phyloP scores from a whole-genome alignment of 805 yeast genomes.

The Myxozyma geophila region DNA sequence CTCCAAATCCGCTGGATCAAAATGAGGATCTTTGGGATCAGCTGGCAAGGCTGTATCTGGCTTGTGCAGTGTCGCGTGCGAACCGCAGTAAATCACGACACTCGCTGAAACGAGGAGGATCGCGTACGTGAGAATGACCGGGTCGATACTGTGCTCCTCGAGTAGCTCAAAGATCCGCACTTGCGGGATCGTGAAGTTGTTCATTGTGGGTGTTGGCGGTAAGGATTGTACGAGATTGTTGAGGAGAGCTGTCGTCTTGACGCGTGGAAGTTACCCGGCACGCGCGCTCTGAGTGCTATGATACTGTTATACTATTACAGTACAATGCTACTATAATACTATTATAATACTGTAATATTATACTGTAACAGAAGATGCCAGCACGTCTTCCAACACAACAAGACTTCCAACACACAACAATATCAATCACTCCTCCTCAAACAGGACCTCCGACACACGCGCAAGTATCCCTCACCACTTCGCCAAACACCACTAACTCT shows the following conservation, averaged over 20 bases:
- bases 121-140: slow-evolving; percentile 34
- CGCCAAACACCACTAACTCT: neutral
- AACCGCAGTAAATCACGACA: slow-evolving; percentile 33
- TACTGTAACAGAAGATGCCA: slow-evolving; percentile 1
- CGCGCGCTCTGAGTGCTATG: neutral
- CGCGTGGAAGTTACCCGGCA: neutral
- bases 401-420: slow-evolving; percentile 22
- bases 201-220: neutral
- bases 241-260: neutral
- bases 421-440: slow-evolving; percentile 28
- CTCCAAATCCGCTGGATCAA: slow-evolving; percentile 39
- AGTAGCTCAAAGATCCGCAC: slow-evolving; percentile 16
- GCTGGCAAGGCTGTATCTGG: slow-evolving; percentile 40
- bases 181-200: slow-evolving; percentile 3
- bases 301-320: neutral
- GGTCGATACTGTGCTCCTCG: slow-evolving; percentile 28
- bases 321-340: neutral
- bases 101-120: slow-evolving; percentile 33
- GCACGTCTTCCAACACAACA: slow-evolving; percentile 22
- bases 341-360: no score
- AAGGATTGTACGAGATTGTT: neutral
- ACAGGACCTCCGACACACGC: slow-evolving; percentile 20
- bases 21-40: slow-evolving; percentile 36
- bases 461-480: slow-evolving; percentile 7
- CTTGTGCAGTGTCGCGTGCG: slow-evolving; percentile 36